Conservation (phyloP, 352 stramenopile species). For the Phytophthora idaei region DNA sequence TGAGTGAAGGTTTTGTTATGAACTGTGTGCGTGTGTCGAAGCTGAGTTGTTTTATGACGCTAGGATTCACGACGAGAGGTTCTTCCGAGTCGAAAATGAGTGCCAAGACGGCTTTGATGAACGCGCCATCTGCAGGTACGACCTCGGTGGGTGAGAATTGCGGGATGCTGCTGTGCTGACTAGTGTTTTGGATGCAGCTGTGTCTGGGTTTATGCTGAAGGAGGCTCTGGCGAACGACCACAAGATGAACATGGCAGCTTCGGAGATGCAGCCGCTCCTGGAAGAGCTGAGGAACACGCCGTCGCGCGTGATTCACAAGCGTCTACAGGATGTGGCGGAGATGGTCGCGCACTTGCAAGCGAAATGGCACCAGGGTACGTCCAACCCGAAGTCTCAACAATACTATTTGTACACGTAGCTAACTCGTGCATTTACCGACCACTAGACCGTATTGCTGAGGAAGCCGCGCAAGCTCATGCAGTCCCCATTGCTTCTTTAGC, state of each 20-base stretch:
- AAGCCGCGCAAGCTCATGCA: conserved; percentile 29
- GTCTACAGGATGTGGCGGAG: conserved; percentile 76
- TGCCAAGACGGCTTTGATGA: conserved; percentile 18
- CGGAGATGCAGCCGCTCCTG: conserved; percentile 68
- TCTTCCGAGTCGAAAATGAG: conserved; percentile 24
- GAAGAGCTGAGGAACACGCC: conserved; percentile 61
- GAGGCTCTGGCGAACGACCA: conserved; percentile 60
- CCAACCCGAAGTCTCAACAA: not conserved
- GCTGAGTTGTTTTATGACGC: conserved; percentile 1
- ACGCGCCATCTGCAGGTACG: conserved; percentile 12
- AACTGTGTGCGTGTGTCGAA: not conserved
- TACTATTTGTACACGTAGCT: not conserved
- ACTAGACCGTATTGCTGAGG: conserved; percentile 43
- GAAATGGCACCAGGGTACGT: conserved; percentile 75
- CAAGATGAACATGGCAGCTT: conserved; percentile 62
- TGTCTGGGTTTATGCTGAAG: conserved; percentile 35
- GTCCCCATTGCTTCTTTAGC: conserved; percentile 28
- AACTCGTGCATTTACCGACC: conserved; percentile 4
- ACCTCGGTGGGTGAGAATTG: not conserved
- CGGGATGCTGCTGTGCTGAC: not conserved
- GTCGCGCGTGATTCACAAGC: conserved; percentile 73
- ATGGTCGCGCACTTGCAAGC: conserved; percentile 68
- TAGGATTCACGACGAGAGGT: conserved; percentile 25
- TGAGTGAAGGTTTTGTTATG: conserved; percentile 4
- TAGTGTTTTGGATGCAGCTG: conserved; percentile 4